Base-by-base conservation (phyloP, 2,329 filamentous ascomycete species). In the Phialophora tarda region DNA sequence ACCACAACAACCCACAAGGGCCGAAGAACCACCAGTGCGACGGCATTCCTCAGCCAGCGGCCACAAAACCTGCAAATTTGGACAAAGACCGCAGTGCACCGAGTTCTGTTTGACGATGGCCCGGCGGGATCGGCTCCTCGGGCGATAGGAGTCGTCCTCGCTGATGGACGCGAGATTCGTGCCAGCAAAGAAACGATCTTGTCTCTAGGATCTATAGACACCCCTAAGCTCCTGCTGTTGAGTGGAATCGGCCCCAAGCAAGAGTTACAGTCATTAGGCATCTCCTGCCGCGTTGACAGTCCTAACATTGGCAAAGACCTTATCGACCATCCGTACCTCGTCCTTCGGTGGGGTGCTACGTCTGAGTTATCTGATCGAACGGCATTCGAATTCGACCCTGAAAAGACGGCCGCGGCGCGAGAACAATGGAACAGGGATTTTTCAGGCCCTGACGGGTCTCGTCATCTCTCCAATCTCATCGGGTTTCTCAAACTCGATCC, bases 11-110 rank as follows among this genome's bases (percentile, higher is more conserved):
- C 28, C 3, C 50, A 47, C 41, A 10, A 51, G 11, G 58, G 58
- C 3, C 28, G 28, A 23, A 23, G 58, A 23, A 51, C 30, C 10
- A 60, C 58, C 14, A 21, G 41, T 8, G 41, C 23, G 11, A 3
- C n/a, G 2, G 58, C 58, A 0, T 60, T 26, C 26, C 58, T 60
- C 8, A 17, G 10, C 10, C 14, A 60, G 14, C 23, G 14, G 12
- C 58, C 58, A 14, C 21, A 24, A 4, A 60, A 60, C 41, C 58
- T 60, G 8, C 14, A 17, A 8, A 28, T 60, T 12, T 60, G 58
- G 58, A 26, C n/a, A 32, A 12, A 60, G 2, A 34, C 58, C 17
- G 10, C 44, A 4, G 58, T 24, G 12, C 21, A 38, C 23, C 21
- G 28, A 17, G 26, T 58, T 11, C n/a, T 58, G 2, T 53, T 56